These are phyloP conservation scores for Dactylella cylindrospora DNA, from an alignment of 2,329 filamentous ascomycete genomes.

Conservation along the genomic window DNA sequence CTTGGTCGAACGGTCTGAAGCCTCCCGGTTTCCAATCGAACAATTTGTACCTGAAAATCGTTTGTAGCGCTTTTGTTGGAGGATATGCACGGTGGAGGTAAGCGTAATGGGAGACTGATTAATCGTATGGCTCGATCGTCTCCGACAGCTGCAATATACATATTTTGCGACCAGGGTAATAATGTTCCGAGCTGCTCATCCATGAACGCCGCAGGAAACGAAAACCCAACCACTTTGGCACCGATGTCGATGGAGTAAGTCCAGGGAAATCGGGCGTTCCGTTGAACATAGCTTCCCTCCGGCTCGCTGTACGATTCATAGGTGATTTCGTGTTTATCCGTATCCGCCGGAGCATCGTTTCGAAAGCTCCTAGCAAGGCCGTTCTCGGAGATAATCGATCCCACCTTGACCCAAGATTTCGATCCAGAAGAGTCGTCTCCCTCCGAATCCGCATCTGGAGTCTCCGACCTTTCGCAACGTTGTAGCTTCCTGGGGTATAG, in stretches of 20 bases:
- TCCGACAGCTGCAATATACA: constrained; percentile 21
- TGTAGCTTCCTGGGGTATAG: constrained; percentile 17
- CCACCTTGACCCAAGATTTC: too few species aligned
- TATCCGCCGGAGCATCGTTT: not conserved
- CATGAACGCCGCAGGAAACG: constrained; percentile 4
- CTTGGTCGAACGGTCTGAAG: constrained; percentile 2
- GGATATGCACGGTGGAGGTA: constrained; percentile 20
- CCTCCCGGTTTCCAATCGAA: not conserved
- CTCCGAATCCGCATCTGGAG: not conserved
- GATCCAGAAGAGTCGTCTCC: not conserved
- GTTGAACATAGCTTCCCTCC: not conserved
- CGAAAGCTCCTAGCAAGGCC: not conserved
- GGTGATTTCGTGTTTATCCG: not conserved
- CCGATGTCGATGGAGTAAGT: constrained; percentile 21
- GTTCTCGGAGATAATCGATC: not conserved
- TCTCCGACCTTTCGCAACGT: not conserved
- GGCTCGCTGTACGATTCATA: constrained; percentile 26
- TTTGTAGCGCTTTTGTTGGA: not conserved
- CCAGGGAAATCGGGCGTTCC: constrained; percentile 29
- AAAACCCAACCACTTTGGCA: constrained; percentile 15
- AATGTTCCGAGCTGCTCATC: too few species aligned
- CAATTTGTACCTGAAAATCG: constrained; percentile 15
- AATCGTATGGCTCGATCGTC: constrained; percentile 8
- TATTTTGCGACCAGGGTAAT: constrained; percentile 12
- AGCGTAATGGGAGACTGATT: constrained; percentile 14